Evolutionary conservation across 1,139 yeast genomes (phyloP), one percentile per base, ranked within the genome.

Genomic region (Zygoascus hellenicus): DNA sequence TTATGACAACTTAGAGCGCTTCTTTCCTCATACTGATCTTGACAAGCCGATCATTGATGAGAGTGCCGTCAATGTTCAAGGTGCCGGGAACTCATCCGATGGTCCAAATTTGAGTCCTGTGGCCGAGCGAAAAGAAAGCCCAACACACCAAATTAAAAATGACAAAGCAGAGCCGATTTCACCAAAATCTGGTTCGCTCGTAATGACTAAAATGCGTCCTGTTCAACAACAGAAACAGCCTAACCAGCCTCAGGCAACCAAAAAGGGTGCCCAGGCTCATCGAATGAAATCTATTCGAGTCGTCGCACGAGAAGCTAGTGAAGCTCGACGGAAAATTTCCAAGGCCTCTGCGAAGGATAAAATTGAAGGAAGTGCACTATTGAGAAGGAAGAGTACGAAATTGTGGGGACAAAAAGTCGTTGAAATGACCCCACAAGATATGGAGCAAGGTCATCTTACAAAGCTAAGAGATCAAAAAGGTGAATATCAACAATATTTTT

Each of bases 371-470:
- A 57, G 59, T 6, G 64, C 58, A 0, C 58, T 78, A 19, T 59
- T 87, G 36, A 73, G 87, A 53, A 71, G 97, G 50, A 77, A 81
- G 47, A 88, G 94, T 59, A 94, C 99, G 2, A 92, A 92, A 66
- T 79, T 94, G 83, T 94, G 99, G 99, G 98, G 98, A 10, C 90
- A 88, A 54, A 83, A 78, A 56, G 95, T 88, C 13, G 82, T 89
- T 29, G 98, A 94, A 67, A 94, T 94, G 45, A 89, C 94, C 0
- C 81, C 94, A 1, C 78, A 76, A 30, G 83, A 82, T 50, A 76
- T 80, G 47, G 78, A 78, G 40, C 69, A 71, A 46, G 82, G 81
- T 1, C 73, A 72, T 54, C 51, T 81, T 10, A 77, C 82, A 53
- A 78, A 78, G 46, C 63, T 83, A 45, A 70, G 85, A 15, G 83